Conservation (phyloP, 2,329 filamentous ascomycete species). For the Pseudogymnoascus sp. region DNA sequence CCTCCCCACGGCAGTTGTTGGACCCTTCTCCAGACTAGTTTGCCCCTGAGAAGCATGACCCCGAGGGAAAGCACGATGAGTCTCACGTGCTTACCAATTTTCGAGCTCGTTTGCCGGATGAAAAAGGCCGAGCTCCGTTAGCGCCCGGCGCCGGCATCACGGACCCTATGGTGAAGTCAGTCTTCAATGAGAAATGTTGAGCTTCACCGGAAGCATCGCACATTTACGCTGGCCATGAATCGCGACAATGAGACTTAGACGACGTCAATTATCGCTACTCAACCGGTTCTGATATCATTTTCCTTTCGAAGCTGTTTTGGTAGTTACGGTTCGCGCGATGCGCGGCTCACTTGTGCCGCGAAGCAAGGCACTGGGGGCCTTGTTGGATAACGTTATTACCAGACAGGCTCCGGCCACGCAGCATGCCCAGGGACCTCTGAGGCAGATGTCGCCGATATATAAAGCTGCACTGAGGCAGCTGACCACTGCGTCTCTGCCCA, state of each 20-base stretch:
- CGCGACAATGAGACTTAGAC: conserved; percentile 8
- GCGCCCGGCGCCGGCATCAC: conserved; percentile 4
- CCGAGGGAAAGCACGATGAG: neutral
- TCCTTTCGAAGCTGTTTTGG: neutral
- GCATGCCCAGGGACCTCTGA: neutral
- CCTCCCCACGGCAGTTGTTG: neutral
- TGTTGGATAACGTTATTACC: conserved; percentile 5
- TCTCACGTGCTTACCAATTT: conserved; percentile 4
- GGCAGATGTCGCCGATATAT: conserved; percentile 6
- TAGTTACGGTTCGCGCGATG: conserved; percentile 3
- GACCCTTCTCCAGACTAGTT: neutral
- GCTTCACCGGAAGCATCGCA: neutral
- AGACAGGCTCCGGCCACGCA: conserved; percentile 1
- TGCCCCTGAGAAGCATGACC: neutral
- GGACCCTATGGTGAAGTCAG: neutral
- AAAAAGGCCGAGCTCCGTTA: conserved; percentile 6
- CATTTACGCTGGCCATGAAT: conserved; percentile 5
- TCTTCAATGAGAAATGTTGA: conserved; percentile 5
- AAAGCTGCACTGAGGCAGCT: conserved; percentile 8
- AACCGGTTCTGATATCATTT: conserved; percentile 4
- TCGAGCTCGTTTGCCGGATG: conserved; percentile 6
- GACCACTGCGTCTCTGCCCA: neutral
- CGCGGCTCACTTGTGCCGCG: conserved; percentile 8
- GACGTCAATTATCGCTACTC: conserved; percentile 4
- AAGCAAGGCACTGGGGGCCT: conserved; percentile 4